Conservation (phyloP, 1,139 yeast species). For the Hemisphaericaspora xylofermentans region DNA sequence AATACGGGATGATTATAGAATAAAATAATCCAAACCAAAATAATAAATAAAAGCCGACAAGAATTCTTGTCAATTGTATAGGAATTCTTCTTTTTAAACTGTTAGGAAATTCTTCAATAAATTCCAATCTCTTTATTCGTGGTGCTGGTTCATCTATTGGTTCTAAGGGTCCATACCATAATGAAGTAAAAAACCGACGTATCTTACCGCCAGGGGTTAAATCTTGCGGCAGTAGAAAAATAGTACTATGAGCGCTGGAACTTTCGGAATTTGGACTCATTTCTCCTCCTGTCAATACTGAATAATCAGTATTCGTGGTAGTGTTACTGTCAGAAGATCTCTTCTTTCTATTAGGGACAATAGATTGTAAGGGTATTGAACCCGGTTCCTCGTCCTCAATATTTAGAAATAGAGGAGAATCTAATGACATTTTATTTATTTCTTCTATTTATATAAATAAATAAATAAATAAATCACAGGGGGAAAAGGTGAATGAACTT, state of each 20-base stretch:
- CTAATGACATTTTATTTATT: not conserved
- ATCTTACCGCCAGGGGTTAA: conserved; percentile 1
- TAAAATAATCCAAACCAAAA: conserved; percentile 36
- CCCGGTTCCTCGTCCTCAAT: not conserved
- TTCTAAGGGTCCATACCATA: conserved; percentile 55
- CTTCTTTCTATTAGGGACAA: not conserved
- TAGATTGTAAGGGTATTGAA: not conserved
- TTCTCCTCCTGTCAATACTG: not conserved
- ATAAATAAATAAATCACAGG: too few relatives aligned
- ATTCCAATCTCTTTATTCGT: conserved; percentile 22
- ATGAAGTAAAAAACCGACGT: conserved; percentile 6
- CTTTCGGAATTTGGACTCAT: not conserved
- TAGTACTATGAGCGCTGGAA: not conserved
- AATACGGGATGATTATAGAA: conserved; percentile 37
- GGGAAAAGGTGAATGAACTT: too few relatives aligned
- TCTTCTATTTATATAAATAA: too few relatives aligned
- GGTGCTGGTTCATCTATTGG: conserved; percentile 52
- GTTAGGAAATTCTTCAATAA: conserved; percentile 46
- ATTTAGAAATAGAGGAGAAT: not conserved
- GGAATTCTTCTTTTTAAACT: conserved; percentile 32
- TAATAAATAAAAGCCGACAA: conserved; percentile 36
- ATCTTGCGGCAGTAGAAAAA: not conserved
- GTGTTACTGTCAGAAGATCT: not conserved
- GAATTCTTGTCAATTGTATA: conserved; percentile 22
- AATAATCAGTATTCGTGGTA: not conserved